phyloP scores from a whole-genome alignment of 345 rosid genomes.

The Eucalyptus pauciflora region DNA sequence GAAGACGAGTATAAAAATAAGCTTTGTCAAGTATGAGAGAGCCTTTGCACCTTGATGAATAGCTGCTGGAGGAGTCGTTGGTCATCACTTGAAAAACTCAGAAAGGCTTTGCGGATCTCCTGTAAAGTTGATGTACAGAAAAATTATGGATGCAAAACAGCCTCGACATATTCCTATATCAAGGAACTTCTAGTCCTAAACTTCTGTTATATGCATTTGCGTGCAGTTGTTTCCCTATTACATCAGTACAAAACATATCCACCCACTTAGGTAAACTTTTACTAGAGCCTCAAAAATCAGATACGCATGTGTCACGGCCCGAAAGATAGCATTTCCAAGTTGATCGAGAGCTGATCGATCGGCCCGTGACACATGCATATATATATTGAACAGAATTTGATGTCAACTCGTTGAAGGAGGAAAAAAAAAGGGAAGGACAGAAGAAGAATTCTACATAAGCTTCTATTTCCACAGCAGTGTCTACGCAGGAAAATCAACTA shows the following conservation, averaged over 20 bases:
- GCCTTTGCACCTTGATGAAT: background rate
- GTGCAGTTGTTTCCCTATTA: background rate
- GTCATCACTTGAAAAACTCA: background rate
- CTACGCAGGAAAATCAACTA: background rate
- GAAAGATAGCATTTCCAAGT: too few species aligned
- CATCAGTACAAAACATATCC: background rate
- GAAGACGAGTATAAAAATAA: background rate
- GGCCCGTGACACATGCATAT: too few species aligned
- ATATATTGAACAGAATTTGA: background rate
- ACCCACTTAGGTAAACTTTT: background rate
- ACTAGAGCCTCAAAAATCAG: background rate
- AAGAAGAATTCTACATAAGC: background rate
- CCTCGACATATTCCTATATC: background rate
- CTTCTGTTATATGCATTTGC: background rate
- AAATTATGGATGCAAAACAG: background rate
- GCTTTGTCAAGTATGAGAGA: background rate
- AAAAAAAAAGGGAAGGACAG: background rate
- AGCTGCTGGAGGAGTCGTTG: background rate
- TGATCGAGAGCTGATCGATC: too few species aligned
- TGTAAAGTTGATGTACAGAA: background rate
- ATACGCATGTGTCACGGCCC: too few species aligned
- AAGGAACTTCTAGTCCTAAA: background rate
- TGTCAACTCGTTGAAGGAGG: background rate
- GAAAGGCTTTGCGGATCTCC: conserved; percentile 1
- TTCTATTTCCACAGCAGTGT: background rate